A percentile compares a stretch with the other conserved stretches of the same genome.
These are phyloP conservation scores for Boletus fagicola DNA, from an alignment of 768 basidiomycete genomes.

Conservation along the genomic window DNA sequence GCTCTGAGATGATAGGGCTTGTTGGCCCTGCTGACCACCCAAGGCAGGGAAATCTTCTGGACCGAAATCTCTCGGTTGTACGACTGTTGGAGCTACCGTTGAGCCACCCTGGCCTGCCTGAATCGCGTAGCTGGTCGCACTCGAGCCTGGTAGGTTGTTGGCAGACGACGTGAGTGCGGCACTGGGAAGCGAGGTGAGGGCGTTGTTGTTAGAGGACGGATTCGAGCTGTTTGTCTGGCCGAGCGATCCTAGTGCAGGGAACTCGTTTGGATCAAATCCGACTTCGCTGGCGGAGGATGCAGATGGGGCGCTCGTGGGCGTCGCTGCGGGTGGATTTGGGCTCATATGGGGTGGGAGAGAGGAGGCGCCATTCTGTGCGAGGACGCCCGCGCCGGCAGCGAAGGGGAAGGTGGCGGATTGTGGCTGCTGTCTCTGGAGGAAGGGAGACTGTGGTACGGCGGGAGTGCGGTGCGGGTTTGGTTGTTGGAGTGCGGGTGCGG, in stretches of 20 bases:
- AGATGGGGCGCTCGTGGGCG: slow-evolving; percentile 50
- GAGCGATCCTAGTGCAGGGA: slow-evolving; percentile 78
- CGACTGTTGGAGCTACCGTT: slow-evolving; percentile 4
- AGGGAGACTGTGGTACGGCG: slow-evolving; percentile 56
- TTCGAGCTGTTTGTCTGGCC: slow-evolving; percentile 44
- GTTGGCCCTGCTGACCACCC: slow-evolving; percentile 55
- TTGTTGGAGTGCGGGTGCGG: slow-evolving; percentile 48
- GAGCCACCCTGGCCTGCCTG: slow-evolving; percentile 63
- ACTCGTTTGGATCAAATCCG: slow-evolving; percentile 82
- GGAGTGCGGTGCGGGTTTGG: slow-evolving; percentile 61
- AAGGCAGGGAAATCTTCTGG: slow-evolving; percentile 89
- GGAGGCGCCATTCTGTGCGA: slow-evolving; percentile 56
- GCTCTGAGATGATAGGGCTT: slow-evolving; percentile 24
- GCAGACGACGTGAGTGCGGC: slow-evolving; percentile 24
- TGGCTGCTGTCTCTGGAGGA: slow-evolving; percentile 56
- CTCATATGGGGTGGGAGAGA: slow-evolving; percentile 58
- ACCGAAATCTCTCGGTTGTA: slow-evolving; percentile 50
- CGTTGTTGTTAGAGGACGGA: slow-evolving; percentile 35
- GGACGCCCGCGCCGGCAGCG: slow-evolving; percentile 41
- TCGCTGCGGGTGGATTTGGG: slow-evolving; percentile 40
- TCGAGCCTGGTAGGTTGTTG: slow-evolving; percentile 32
- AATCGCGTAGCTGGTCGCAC: slow-evolving; percentile 72
- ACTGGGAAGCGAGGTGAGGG: slow-evolving; percentile 24
- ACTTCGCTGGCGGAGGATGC: slow-evolving; percentile 70
- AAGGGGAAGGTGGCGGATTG: slow-evolving; percentile 57